Conservation (phyloP, 257 asterid species). For the Orobanche coerulescens region DNA sequence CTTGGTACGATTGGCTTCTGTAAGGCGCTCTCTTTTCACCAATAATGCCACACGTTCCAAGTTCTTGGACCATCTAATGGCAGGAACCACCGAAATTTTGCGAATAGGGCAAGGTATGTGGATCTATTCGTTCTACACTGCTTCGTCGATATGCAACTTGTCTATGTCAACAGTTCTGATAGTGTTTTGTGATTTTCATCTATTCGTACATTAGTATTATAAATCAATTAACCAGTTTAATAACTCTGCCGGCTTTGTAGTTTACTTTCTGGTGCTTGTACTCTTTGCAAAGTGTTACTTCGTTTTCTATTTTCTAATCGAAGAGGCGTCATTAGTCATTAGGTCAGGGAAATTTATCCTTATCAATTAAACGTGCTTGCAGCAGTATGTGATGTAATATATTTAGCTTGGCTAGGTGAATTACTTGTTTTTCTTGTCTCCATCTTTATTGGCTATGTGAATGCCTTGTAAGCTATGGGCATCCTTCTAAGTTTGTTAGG, state of each 20-base stretch:
- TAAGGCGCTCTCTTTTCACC: conserved; percentile 88
- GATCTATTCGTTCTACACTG: conserved; percentile 16
- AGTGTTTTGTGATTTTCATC: conserved; percentile 4
- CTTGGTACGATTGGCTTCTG: conserved; percentile 88
- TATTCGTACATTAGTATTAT: not conserved
- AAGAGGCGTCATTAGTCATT: not conserved
- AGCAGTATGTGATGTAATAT: not conserved
- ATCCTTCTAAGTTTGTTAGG: not conserved
- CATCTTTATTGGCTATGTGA: not conserved
- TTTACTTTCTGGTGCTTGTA: conserved; percentile 5
- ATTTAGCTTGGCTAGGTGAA: not conserved
- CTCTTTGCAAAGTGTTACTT: not conserved
- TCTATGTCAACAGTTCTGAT: not conserved
- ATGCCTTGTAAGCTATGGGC: conserved; percentile 1
- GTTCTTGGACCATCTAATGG: conserved; percentile 83
- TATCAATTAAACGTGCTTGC: conserved; percentile 2
- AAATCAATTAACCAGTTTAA: not conserved
- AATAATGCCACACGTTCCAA: conserved; percentile 79
- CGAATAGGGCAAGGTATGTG: conserved; percentile 81
- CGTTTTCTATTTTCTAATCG: not conserved
- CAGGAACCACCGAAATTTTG: conserved; percentile 89
- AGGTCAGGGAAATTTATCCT: not conserved
- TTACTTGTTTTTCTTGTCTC: not conserved
- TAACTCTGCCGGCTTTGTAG: conserved; percentile 11
- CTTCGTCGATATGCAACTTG: conserved; percentile 5